Base-by-base conservation (phyloP, 768 basidiomycete species). In the Stropharia rugosoannulata region DNA sequence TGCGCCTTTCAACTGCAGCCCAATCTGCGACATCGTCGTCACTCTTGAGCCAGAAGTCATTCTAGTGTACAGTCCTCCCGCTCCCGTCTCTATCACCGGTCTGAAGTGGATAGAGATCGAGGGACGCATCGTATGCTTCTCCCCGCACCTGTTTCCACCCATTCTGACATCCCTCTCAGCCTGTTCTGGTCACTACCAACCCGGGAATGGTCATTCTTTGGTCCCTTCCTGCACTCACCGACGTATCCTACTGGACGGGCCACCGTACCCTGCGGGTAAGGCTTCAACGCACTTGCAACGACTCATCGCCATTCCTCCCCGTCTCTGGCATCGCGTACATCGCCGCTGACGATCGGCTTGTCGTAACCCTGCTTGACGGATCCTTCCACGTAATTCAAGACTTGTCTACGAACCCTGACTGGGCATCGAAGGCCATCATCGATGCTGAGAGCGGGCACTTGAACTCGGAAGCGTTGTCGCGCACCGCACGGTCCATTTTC, bases 361-460 rank as follows among this genome's bases (percentile, higher is more conserved):
- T 90, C 16, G 57, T 90, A 37, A 75, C 83, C 4, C 74, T 92
- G 15, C 76, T 79, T 37, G 90, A 93, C 60, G 91, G 90, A 0
- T 85, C 87, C 8, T 78, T 89, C 62, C 84, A 89, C 63, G 79
- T 78, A 47, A 66, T 91, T 52, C 76, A 81, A 61, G 68, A 75
- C 50, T 18, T 90, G 27, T 79, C 80, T 19, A 59, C 56, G 5
- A 71, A 77, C 25, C 87, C 85, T 5, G 67, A 71, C 8, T 77
- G 79, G 71, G 57, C 61, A 2, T 50, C 51, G 29, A 49, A 55
- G 48, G 45, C 48, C 29, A 35, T 47, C 15, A 39, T 56, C 40
- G 48, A 48, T 38, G 44, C n/a, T 7, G 53, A 57, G 16, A 62
- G 50, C 35, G 56, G 51, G 49, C 51, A 59, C 10, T 57, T 78